Evolutionary conservation across 192 early-diverging fungal genomes (phyloP), one percentile per base, ranked within the genome.

Genomic region (Piromyces finnis): DNA sequence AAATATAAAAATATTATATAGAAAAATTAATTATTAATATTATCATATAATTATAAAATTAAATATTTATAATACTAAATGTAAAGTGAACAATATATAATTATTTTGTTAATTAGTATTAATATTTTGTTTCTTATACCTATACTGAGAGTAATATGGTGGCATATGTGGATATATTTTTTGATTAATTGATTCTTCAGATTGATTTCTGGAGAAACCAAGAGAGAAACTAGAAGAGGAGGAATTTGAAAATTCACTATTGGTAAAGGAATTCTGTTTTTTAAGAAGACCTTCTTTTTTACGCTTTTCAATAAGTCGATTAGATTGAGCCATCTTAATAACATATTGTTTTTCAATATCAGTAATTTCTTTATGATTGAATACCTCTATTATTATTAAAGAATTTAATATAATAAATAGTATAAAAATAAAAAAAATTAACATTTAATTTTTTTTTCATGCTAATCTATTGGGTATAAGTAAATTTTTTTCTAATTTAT

Each of bases 361-460:
- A 1, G 83, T 41, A 59, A 89, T 87, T 26, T 81, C 81, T 59
- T 89, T 89, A 51, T 85, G 86, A 80, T 88, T 88, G 59, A 89
- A 79, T 29, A 77, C 59, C 37, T 80, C 84, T 81, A 80, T 41
- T 11, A n/a, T n/a, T n/a, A n/a, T n/a, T n/a, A n/a, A n/a, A n/a
- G n/a, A n/a, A n/a, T n/a, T n/a, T n/a, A n/a, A n/a, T n/a, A 80
- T 81, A 28, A 79, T 28, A 7, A 29, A 18, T 35, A 35, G 3
- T 7, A 35, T 35, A 35, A 7, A 35, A 35, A 35, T 35, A 35
- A 7, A 7, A 35, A n/a, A n/a, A n/a, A n/a, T n/a, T n/a, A n/a
- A n/a, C n/a, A n/a, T n/a, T n/a, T n/a, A n/a, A n/a, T n/a, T n/a
- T n/a, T n/a, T n/a, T n/a, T n/a, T n/a, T n/a, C n/a, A n/a, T n/a